Evolutionary conservation across 2,329 filamentous ascomycete species (phyloP).

Genomic region (Fusarium zealandicum): DNA sequence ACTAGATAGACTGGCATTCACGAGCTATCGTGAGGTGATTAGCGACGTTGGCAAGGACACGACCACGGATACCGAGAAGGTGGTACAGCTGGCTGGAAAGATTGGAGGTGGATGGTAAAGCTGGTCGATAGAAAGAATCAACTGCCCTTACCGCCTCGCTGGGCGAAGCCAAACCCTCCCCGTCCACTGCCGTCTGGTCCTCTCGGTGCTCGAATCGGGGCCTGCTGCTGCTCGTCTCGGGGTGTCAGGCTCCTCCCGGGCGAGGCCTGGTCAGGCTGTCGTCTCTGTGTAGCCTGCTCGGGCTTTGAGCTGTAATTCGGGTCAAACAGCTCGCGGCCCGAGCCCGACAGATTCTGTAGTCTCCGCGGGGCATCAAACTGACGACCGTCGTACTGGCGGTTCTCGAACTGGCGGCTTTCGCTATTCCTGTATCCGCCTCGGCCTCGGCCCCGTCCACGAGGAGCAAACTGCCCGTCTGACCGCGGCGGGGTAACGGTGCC

Average conservation of each 20-base stretch:
- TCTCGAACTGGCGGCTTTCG: slow-evolving; percentile 44
- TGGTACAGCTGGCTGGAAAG: slow-evolving; percentile 87
- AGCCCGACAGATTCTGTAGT: slow-evolving; percentile 38
- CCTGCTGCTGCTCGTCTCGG: slow-evolving; percentile 69
- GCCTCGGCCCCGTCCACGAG: slow-evolving; percentile 57
- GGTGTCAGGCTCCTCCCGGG: slow-evolving; percentile 52
- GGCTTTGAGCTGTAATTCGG: slow-evolving; percentile 74
- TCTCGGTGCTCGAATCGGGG: slow-evolving; percentile 75
- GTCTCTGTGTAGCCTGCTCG: slow-evolving; percentile 57
- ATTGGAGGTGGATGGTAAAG: slow-evolving; percentile 90
- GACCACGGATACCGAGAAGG: slow-evolving; percentile 75
- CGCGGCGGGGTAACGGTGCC: slow-evolving; percentile 66
- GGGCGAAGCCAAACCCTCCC: slow-evolving; percentile 79
- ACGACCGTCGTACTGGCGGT: slow-evolving; percentile 43
- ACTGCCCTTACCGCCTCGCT: slow-evolving; percentile 60
- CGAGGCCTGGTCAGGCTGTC: slow-evolving; percentile 48
- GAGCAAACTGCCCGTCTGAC: slow-evolving; percentile 44
- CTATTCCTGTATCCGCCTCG: slow-evolving; percentile 47
- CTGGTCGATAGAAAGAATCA: slow-evolving; percentile 44
- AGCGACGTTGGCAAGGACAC: slow-evolving; percentile 89
- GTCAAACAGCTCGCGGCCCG: slow-evolving; percentile 75
- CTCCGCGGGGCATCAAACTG: slow-evolving; percentile 43
- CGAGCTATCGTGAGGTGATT: slow-evolving; percentile 89
- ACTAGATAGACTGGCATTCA: slow-evolving; percentile 77
- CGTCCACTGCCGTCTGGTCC: slow-evolving; percentile 80